These are phyloP conservation scores for Saturnispora serradocipensis DNA, from an alignment of 805 yeast species.

Conservation along the genomic window DNA sequence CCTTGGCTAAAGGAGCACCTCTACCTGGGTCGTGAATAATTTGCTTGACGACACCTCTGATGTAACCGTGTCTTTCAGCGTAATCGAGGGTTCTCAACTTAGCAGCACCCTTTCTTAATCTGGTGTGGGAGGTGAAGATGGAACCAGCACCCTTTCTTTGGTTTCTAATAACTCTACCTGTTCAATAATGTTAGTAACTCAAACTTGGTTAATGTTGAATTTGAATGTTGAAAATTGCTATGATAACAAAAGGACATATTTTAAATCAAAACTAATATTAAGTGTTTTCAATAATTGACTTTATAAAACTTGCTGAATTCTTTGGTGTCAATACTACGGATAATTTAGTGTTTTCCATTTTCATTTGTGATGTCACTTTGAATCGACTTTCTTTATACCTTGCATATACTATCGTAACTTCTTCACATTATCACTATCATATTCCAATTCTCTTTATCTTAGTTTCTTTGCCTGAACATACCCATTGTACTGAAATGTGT, in stretches of 20 bases:
- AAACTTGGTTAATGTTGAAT: background rate
- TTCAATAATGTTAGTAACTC: conserved; percentile 3
- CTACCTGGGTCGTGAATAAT: conserved; percentile 99
- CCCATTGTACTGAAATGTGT: conserved; percentile 3
- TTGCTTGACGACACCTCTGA: conserved; percentile 98
- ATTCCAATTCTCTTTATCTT: background rate
- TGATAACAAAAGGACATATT: background rate
- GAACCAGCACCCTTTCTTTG: conserved; percentile 99
- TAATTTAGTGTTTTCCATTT: background rate
- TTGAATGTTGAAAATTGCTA: background rate
- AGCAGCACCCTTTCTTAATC: conserved; percentile 99
- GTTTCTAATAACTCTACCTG: conserved; percentile 99
- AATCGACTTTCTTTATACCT: background rate
- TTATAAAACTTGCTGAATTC: background rate
- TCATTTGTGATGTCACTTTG: background rate
- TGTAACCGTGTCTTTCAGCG: conserved; percentile 99
- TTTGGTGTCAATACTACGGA: background rate
- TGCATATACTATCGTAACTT: background rate
- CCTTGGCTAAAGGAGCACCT: conserved; percentile 99
- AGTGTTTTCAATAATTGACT: background rate
- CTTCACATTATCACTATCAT: background rate
- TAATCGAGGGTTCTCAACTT: conserved; percentile 98
- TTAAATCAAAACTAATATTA: too few relatives aligned
- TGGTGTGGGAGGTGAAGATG: conserved; percentile 99
- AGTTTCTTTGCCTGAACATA: background rate